Conservation (phyloP, 1,284 basidiomycete species). For the Porodaedalea pini region DNA sequence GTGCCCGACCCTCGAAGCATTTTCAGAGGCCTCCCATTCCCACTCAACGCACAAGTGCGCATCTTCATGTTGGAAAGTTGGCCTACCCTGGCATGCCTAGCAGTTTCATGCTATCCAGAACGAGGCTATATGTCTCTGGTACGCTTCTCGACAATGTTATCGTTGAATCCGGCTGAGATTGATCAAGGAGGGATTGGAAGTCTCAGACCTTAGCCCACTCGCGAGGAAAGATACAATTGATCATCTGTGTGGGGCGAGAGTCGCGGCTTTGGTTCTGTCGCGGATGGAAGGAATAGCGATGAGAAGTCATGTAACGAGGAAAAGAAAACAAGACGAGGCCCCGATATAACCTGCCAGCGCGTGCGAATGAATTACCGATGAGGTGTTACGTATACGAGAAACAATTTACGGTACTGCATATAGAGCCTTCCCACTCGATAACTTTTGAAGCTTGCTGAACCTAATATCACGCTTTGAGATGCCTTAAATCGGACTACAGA, state of each 20-base stretch:
- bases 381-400: too few relatives aligned
- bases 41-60: background rate
- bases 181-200: constrained; percentile 46
- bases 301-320: too few relatives aligned
- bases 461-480: too few relatives aligned
- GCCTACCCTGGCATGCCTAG: too few relatives aligned
- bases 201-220: constrained; percentile 66
- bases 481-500: too few relatives aligned
- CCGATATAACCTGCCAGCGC: too few relatives aligned
- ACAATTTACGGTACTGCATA: too few relatives aligned
- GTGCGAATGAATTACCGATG: too few relatives aligned
- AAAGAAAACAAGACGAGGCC: too few relatives aligned
- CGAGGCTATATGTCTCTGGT: constrained; percentile 42
- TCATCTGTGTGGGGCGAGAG: constrained; percentile 46
- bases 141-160: constrained; percentile 42
- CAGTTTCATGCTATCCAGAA: background rate
- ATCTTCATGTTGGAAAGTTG: too few relatives aligned
- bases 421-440: too few relatives aligned
- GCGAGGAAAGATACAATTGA: constrained; percentile 30
- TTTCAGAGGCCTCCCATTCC: constrained; percentile 2
- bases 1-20: constrained; percentile 6
- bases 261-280: constrained; percentile 50
- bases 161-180: constrained; percentile 48
- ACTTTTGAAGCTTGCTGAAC: too few relatives aligned
- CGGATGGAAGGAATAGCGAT: constrained; percentile 24